A percentile compares a stretch with the other conserved stretches of the same genome.
Conservation (phyloP, 345 rosid genomes). For the Corymbia maculata region DNA sequence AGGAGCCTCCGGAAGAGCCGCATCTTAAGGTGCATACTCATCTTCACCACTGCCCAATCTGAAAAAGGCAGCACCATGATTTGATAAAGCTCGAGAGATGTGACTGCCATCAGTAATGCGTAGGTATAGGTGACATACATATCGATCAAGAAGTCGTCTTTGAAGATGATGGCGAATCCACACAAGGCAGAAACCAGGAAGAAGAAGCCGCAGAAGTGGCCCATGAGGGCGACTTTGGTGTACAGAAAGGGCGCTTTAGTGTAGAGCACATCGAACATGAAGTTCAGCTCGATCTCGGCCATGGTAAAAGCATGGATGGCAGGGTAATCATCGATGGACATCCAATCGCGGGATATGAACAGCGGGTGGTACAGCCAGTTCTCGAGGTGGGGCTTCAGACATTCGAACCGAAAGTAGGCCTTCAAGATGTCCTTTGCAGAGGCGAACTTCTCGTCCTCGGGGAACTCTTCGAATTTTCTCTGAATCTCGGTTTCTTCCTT, state of each 20-base stretch:
- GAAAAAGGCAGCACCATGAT: not conserved
- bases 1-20: not conserved
- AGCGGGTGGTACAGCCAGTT: not conserved
- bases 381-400: not conserved
- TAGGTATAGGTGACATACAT: not conserved
- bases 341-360: not conserved
- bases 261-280: not conserved
- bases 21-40: not conserved
- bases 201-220: not conserved
- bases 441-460: not conserved
- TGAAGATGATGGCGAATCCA: not conserved
- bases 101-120: not conserved
- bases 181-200: not conserved
- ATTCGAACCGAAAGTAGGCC: not conserved
- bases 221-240: not conserved
- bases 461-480: rapidly evolving
- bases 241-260: not conserved
- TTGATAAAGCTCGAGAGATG: not conserved
- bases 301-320: not conserved
- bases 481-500: rapidly evolving
- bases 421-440: not conserved
- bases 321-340: not conserved
- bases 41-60: not conserved
- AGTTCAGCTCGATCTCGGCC: not conserved
- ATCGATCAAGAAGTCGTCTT: not conserved